Evolutionary conservation across 805 yeast genomes (phyloP), one percentile per base, ranked within the genome.

Genomic region (Candida multigemmis): DNA sequence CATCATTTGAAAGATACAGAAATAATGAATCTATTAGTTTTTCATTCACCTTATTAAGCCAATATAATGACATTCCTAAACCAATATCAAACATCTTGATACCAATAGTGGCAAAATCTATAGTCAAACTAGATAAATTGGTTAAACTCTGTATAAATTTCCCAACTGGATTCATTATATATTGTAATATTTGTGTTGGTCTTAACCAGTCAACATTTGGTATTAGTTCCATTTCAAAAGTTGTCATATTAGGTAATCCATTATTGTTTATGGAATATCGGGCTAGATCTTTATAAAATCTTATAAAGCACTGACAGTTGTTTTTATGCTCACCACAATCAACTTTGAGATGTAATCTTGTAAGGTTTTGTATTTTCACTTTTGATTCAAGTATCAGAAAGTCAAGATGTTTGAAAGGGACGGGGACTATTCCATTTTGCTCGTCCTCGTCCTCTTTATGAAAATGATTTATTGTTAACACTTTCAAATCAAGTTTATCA

Each of bases 1-100:
- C 26, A 6, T 29, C 16, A 3, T 38, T 30, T 22, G 48, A 40
- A 26, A 53, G 45, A 12, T 47, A 36, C 9, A 50, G 32, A 28
- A 56, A 53, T 21, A 56, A 55, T n/a, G 58, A 53, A 28, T 53
- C 59, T 46, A 56, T 53, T 8, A 55, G 35, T 23, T 52, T 35
- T 28, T 53, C 53, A 35, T 54, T 54, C 24, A 54, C 32, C 31
- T 51, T 41, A 33, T 55, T 54, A 27, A 56, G 39, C n/a, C 46
- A 33, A 12, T 19, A 12, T 19, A 51, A 46, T 11, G 58, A 39
- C 49, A 54, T 42, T 7, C 48, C 50, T 35, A 46, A 38, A n/a
- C 40, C 42, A 26, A 37, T 41, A 25, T 45, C 59, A 40, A 52
- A 54, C 58, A 53, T 56, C 32, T 56, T 56, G 35, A 51, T 53